Evolutionary conservation across 306 rosid genomes (phyloP), one percentile per base, ranked within the genome.

Genomic region (Chamaecrista fasciculata): DNA sequence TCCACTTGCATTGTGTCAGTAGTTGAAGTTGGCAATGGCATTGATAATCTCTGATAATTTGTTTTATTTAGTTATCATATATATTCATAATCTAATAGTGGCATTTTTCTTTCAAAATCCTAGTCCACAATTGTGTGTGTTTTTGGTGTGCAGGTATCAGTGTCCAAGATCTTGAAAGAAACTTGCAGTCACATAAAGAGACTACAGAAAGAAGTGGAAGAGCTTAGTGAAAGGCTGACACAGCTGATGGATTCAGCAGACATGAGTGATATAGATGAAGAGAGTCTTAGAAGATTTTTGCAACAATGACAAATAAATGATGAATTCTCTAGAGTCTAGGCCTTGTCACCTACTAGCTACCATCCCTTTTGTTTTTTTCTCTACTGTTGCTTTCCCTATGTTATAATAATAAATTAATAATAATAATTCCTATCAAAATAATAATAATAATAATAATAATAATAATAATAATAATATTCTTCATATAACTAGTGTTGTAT

Each of bases 191-290:
- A 67, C 60, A 67, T 67, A 40, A 20, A 33, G 33, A 14, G 23
- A 34, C 61, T 67, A 48, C 60, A 66, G 47, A 66, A 31, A 20
- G 71, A 66, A 33, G 71, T 48, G 59, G 60, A 66, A 48, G 71
- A 66, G 11, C 71, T 66, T 3, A 48, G 47, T 66, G 60, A 66
- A 66, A 66, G 60, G 60, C 34, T 67, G 5, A 6, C 24, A 14
- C 15, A 29, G 61, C 48, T 67, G 46, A 67, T 67, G 23, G 49
- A 67, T 49, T 67, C 61, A 33, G 72, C 11, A 16, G 60, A 19
- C 19, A 66, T 66, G 19, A 66, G 23, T 25, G 72, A 67, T 49
- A 67, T 33, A 33, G 61, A 66, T 47, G 60, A 67, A 19, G 61
- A 67, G 48, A 49, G 23, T 6, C 72, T 67, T 19, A 19, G 71